A percentile compares a stretch with the other conserved stretches of the same genome.
Evolutionary conservation across 2,329 filamentous ascomycete genomes (phyloP).

Genomic region (Epichloe festucae): DNA sequence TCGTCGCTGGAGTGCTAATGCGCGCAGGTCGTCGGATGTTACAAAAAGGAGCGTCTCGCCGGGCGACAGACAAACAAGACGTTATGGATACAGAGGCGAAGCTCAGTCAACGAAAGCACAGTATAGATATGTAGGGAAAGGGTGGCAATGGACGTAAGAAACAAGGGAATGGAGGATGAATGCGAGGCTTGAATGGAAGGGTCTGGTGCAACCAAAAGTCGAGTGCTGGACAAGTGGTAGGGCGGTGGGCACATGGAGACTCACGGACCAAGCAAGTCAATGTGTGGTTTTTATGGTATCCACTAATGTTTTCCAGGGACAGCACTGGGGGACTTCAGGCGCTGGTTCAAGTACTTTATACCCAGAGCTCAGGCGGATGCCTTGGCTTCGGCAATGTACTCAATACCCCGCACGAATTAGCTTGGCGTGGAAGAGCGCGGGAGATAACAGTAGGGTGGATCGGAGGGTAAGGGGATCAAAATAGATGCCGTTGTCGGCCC

Average conservation of each 20-base stretch:
- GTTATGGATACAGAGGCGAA: background rate
- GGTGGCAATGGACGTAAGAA: background rate
- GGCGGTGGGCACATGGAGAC: constrained; percentile 1
- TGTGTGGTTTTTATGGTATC: too few relatives aligned
- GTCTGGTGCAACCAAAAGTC: background rate
- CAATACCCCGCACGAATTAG: too few relatives aligned
- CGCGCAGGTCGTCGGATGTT: background rate
- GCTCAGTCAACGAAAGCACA: background rate
- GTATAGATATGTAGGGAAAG: background rate
- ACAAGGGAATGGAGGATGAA: background rate
- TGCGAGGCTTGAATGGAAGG: background rate
- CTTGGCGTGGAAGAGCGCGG: too few relatives aligned
- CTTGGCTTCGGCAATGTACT: fast-evolving
- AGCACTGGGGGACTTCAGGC: too few relatives aligned
- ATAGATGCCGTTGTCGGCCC: background rate
- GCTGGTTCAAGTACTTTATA: too few relatives aligned
- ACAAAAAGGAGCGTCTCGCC: background rate
- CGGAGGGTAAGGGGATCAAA: constrained; percentile 1
- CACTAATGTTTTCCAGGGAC: too few relatives aligned
- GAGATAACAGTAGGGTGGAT: background rate
- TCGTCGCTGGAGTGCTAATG: background rate
- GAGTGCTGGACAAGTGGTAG: background rate
- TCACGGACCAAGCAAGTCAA: background rate
- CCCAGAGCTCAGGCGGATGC: too few relatives aligned
- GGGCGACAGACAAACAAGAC: background rate